These are phyloP conservation scores for Rosa persica DNA, from an alignment of 306 rosid genomes.

Conservation along the genomic window DNA sequence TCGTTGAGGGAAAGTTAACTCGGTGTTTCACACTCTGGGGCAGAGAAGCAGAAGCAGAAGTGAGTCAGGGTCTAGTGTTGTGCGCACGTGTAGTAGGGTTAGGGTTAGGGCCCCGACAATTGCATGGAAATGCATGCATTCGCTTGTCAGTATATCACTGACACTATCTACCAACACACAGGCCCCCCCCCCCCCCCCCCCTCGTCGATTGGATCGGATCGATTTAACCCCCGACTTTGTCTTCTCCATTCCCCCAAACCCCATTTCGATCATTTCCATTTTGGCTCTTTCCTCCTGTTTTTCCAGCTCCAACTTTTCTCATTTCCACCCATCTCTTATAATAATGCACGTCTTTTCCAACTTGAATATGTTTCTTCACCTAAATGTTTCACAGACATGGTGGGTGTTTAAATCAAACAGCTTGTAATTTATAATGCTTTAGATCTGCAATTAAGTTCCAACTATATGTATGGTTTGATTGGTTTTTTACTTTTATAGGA, in stretches of 20 bases:
- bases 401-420: not conserved
- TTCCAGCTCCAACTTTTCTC: not conserved
- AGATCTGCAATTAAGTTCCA: not conserved
- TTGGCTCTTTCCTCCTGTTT: not conserved
- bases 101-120: constrained; percentile 42
- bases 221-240: constrained; percentile 65
- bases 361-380: not conserved
- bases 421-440: not conserved
- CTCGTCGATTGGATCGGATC: constrained; percentile 45
- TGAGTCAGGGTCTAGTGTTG: constrained; percentile 23
- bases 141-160: constrained; percentile 71
- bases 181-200: constrained; percentile 63
- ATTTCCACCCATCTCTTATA: not conserved
- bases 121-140: constrained; percentile 81
- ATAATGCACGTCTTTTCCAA: not conserved
- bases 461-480: not conserved
- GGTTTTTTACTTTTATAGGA: not conserved
- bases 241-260: constrained; percentile 30
- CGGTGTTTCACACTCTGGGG: not conserved
- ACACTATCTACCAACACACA: constrained; percentile 67
- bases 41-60: not conserved
- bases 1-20: not conserved
- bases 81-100: constrained; percentile 52
- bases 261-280: not conserved
- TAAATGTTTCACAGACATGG: no score